Evolutionary conservation across 805 yeast genomes (phyloP).

Genomic region (Cyberlindnera nakhonratchasimensis): DNA sequence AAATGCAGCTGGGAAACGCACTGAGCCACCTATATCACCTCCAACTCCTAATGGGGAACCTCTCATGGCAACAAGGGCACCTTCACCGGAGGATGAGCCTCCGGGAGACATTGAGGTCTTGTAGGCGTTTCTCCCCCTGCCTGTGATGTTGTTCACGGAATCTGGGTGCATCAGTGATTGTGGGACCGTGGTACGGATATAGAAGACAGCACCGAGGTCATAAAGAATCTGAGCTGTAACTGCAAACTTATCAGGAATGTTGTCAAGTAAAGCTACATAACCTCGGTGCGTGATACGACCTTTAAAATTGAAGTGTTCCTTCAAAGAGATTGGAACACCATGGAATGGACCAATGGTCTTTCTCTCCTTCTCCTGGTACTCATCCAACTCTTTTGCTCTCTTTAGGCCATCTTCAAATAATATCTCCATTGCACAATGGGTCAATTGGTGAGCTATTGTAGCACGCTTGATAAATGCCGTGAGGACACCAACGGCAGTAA

Average conservation of each 20-base stretch:
- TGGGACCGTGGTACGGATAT: slow-evolving; percentile 63
- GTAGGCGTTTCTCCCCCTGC: slow-evolving; percentile 54
- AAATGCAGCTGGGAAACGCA: slow-evolving; percentile 65
- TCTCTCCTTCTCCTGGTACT: slow-evolving; percentile 45
- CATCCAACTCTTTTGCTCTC: slow-evolving; percentile 55
- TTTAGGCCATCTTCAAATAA: slow-evolving; percentile 59
- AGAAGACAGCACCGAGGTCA: slow-evolving; percentile 46
- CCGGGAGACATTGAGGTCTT: slow-evolving; percentile 60
- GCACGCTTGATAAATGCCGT: slow-evolving; percentile 52
- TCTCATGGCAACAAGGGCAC: slow-evolving; percentile 53
- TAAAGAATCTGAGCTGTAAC: slow-evolving; percentile 38
- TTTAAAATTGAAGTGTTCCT: slow-evolving; percentile 56
- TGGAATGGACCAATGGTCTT: slow-evolving; percentile 61
- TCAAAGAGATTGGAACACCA: slow-evolving; percentile 64
- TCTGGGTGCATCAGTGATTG: slow-evolving; percentile 67
- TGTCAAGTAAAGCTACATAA: slow-evolving; percentile 40
- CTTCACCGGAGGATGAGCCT: slow-evolving; percentile 72
- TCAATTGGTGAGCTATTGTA: slow-evolving; percentile 53
- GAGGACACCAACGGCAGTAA: slow-evolving; percentile 43
- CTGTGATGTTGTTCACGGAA: slow-evolving; percentile 54
- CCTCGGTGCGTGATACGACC: slow-evolving; percentile 56
- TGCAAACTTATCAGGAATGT: slow-evolving; percentile 37
- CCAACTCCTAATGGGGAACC: slow-evolving; percentile 63
- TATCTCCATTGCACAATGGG: slow-evolving; percentile 56
- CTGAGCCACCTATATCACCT: slow-evolving; percentile 69